These are phyloP conservation scores for Erythrobasidium hasegawianum DNA, from an alignment of 1,284 basidiomycete species.

Conservation along the genomic window DNA sequence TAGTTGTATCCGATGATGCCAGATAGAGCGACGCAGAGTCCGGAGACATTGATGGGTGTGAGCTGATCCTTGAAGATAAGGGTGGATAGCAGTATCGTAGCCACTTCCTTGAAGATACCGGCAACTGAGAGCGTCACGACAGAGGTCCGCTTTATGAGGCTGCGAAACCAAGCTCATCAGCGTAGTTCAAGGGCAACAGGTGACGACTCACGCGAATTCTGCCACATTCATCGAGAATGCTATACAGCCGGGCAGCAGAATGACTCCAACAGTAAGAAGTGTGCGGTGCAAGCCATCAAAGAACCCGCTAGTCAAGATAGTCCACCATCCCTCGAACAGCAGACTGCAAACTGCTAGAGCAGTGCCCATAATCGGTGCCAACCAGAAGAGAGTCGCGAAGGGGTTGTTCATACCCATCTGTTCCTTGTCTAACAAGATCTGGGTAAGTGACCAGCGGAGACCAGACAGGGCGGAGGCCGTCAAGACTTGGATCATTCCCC, in stretches of 20 bases:
- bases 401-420: slow-evolving; percentile 89
- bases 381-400: slow-evolving; percentile 89
- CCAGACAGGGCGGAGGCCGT: slow-evolving; percentile 84
- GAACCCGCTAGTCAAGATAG: slow-evolving; percentile 58
- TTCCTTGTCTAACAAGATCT: slow-evolving; percentile 75
- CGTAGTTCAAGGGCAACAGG: background rate
- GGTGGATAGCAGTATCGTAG: slow-evolving; percentile 85
- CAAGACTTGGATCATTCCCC: slow-evolving; percentile 83
- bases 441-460: slow-evolving; percentile 90
- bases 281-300: slow-evolving; percentile 63
- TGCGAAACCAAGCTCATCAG: background rate
- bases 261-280: slow-evolving; percentile 61
- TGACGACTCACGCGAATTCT: slow-evolving; percentile 80
- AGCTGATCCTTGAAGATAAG: slow-evolving; percentile 91
- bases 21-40: slow-evolving; percentile 73
- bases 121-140: slow-evolving; percentile 90
- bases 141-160: slow-evolving; percentile 89
- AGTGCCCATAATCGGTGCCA: slow-evolving; percentile 80
- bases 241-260: slow-evolving; percentile 70
- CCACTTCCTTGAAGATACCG: slow-evolving; percentile 96
- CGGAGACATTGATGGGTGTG: slow-evolving; percentile 84
- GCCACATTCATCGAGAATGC: slow-evolving; percentile 95
- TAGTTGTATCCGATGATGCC: slow-evolving; percentile 37
- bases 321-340: slow-evolving; percentile 71
- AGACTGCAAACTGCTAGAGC: slow-evolving; percentile 67